Evolutionary conservation across 805 yeast genomes (phyloP), one percentile per base, ranked within the genome.

Genomic region (Saccharomyces paradoxus): DNA sequence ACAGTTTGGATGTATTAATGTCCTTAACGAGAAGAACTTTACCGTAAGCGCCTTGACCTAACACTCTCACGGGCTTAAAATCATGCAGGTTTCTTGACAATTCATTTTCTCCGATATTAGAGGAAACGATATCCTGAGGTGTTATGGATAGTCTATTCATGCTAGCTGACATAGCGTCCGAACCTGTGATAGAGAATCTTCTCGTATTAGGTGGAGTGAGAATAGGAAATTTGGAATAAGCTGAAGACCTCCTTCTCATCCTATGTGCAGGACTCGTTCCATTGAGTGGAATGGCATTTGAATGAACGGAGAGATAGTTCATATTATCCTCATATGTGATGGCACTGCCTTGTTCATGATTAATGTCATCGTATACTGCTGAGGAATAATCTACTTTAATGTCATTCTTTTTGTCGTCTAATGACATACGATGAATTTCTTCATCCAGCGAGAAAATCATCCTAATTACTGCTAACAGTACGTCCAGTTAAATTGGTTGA

Each of bases 11-110:
- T 0, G 87, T 80, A 24, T 71, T 58, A 52, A 68, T 74, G 64
- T 89, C 90, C 50, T 82, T 80, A 1, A 89, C 96, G 24, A 89
- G 71, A 8, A 87, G 71, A 2, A 89, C 97, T 65, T 87, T 89
- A 3, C 97, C 96, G 61, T 87, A 89, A 1, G 96, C 89, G 2
- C 97, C 97, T 51, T 83, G 80, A 0, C 97, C 97, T 5, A 89
- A 73, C 0, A 89, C 94, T 60, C 81, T 85, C 6, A 90, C 69
- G 2, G 87, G 86, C 60, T 79, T 82, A 63, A 90, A 89, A 64
- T 89, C 96, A 4, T 62, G 50, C 4, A 76, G 65, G 28, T 61
- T 64, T 14, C 70, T 61, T 9, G 55, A 41, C 10, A 41, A 54
- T n/a, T 50, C 59, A 21, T 53, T 17, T 37, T 37, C 44, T 9